Evolutionary conservation across 345 rosid species (phyloP).

Genomic region (Salix suchowensis): DNA sequence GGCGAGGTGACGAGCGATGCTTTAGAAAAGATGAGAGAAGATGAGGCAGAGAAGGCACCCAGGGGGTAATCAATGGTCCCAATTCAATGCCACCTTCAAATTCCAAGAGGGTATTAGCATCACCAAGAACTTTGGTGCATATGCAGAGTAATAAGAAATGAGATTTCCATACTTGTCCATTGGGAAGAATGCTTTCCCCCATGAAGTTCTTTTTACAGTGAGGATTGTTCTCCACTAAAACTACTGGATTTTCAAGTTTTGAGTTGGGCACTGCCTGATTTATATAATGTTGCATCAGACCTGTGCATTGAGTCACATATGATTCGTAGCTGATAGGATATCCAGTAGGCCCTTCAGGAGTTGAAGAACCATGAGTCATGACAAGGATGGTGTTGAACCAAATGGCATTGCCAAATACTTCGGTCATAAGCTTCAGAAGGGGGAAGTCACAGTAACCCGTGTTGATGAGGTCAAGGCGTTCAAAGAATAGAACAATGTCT

Average conservation of each 20-base stretch:
- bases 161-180: constrained; percentile 80
- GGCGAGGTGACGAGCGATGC: constrained; percentile 42
- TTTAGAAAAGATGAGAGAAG: constrained; percentile 72
- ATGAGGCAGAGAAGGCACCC: constrained; percentile 82
- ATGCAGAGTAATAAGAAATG: constrained; percentile 61
- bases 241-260: constrained; percentile 67
- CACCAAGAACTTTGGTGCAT: constrained; percentile 73
- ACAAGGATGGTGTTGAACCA: constrained; percentile 92
- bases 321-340: constrained; percentile 62
- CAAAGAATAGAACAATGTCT: constrained; percentile 72
- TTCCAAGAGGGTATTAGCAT: constrained; percentile 55
- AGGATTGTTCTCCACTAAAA: constrained; percentile 79
- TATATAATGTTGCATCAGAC: constrained; percentile 64
- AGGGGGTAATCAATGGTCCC: constrained; percentile 46
- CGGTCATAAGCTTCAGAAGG: constrained; percentile 73
- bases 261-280: constrained; percentile 70
- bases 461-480: constrained; percentile 69
- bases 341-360: constrained; percentile 72
- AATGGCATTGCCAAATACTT: constrained; percentile 63
- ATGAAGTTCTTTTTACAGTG: constrained; percentile 56
- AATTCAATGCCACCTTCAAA: constrained; percentile 60
- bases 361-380: constrained; percentile 72
- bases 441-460: constrained; percentile 59
- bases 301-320: constrained; percentile 57
- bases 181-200: constrained; percentile 78